phyloP scores from a whole-genome alignment of 495 filamentous ascomycete genomes.

The Penicillium manginii region DNA sequence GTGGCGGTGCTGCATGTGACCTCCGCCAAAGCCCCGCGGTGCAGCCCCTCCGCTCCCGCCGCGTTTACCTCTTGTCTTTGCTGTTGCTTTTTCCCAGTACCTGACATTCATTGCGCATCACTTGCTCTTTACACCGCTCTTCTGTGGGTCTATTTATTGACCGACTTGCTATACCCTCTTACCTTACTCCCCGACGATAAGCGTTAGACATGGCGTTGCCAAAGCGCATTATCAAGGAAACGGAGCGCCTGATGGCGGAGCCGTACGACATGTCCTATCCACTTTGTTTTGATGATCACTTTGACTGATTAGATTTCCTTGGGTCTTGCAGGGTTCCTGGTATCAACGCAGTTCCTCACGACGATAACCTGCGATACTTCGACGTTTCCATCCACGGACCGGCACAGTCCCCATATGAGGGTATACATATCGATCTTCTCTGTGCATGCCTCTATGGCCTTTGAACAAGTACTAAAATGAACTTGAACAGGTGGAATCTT shows the following conservation, averaged over 20 bases:
- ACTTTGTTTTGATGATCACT: neutral
- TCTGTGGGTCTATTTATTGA: neutral
- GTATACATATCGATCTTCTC: constrained; percentile 40
- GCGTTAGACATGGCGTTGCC: constrained; percentile 69
- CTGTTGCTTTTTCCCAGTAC: constrained; percentile 13
- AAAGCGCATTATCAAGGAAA: constrained; percentile 98
- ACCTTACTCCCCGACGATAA: constrained; percentile 17
- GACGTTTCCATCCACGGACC: constrained; percentile 97
- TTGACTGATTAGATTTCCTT: neutral
- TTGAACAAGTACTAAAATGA: constrained; percentile 23
- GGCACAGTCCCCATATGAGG: constrained; percentile 90
- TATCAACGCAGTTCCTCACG: constrained; percentile 96
- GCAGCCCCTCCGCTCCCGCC: constrained; percentile 40
- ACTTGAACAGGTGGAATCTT: constrained; percentile 77
- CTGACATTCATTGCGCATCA: too few relatives aligned
- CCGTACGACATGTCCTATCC: constrained; percentile 64
- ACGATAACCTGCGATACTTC: constrained; percentile 97
- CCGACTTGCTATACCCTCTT: neutral
- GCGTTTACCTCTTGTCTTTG: constrained; percentile 9
- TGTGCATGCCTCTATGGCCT: neutral
- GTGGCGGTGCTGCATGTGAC: constrained; percentile 19
- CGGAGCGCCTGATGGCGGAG: constrained; percentile 93
- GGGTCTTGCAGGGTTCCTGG: constrained; percentile 75
- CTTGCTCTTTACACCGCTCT: neutral
- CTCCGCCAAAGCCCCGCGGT: constrained; percentile 22